These are phyloP conservation scores for Leccinum rimulosum DNA, from an alignment of 768 basidiomycete species.

Conservation along the genomic window DNA sequence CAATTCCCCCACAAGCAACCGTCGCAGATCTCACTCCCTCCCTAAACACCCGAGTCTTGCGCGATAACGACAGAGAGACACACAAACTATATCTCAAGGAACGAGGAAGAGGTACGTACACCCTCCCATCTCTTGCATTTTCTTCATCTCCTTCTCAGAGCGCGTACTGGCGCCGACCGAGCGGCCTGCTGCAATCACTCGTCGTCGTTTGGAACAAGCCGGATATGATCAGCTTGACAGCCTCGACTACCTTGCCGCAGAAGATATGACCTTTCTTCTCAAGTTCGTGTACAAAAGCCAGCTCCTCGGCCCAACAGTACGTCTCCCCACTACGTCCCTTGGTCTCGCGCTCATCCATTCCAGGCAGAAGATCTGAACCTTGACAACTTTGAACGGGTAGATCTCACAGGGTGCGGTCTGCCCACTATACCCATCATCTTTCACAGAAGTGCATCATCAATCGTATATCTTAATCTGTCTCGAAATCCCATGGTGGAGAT, in stretches of 20 bases:
- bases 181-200: conserved; percentile 80
- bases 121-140: neutral
- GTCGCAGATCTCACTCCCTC: conserved; percentile 63
- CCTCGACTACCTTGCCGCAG: conserved; percentile 69
- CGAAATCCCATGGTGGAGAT: conserved; percentile 96
- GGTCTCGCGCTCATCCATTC: neutral
- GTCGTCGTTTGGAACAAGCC: conserved; percentile 80
- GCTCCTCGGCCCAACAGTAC: conserved; percentile 58
- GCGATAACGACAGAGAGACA: conserved; percentile 49
- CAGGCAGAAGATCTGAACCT: conserved; percentile 75
- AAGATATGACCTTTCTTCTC: conserved; percentile 81
- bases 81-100: conserved; percentile 76
- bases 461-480: conserved; percentile 83
- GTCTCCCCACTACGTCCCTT: conserved; percentile 23
- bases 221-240: conserved; percentile 85
- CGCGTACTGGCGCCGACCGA: conserved; percentile 80
- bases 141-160: conserved; percentile 45
- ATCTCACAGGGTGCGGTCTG: conserved; percentile 76
- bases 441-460: conserved; percentile 79
- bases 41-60: conserved; percentile 57
- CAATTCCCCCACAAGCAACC: conserved; percentile 60
- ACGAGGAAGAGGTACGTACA: conserved; percentile 62
- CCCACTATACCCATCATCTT: conserved; percentile 87
- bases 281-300: conserved; percentile 89
- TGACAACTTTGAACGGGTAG: conserved; percentile 73